Percentiles rank a stretch among this genome's conserved stretches.
Conservation (phyloP, 306 rosid species). For the Medicago lupulina region DNA sequence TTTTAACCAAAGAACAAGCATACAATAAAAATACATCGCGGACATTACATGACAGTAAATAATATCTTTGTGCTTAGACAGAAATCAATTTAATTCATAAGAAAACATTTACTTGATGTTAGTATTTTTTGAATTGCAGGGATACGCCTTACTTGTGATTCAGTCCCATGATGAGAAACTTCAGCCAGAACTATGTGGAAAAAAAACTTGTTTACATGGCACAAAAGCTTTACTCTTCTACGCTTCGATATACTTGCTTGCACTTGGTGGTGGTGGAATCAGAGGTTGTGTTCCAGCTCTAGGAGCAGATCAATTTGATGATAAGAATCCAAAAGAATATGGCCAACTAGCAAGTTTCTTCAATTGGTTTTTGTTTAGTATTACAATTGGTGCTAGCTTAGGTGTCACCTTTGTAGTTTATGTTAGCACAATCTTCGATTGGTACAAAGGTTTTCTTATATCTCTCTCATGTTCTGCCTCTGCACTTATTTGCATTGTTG, state of each 20-base stretch:
- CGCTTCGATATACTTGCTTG: slow-evolving; percentile 55
- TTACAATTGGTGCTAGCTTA: slow-evolving; percentile 52
- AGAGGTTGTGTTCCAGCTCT: slow-evolving; percentile 64
- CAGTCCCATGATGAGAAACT: slow-evolving; percentile 53
- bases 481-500: slow-evolving; percentile 49
- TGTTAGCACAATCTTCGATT: slow-evolving; percentile 43
- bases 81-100: background rate
- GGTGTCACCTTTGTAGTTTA: slow-evolving; percentile 66
- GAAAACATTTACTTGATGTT: background rate
- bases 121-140: slow-evolving; percentile 47
- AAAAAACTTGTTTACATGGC: slow-evolving; percentile 54
- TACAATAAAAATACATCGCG: no score
- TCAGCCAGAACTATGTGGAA: slow-evolving; percentile 56
- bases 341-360: slow-evolving; percentile 54
- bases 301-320: slow-evolving; percentile 66
- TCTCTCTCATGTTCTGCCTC: slow-evolving; percentile 48
- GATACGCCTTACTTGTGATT: slow-evolving; percentile 52
- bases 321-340: slow-evolving; percentile 49
- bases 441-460: slow-evolving; percentile 61
- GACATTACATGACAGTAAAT: no score
- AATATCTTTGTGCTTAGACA: background rate
- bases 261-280: slow-evolving; percentile 67
- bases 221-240: slow-evolving; percentile 51
- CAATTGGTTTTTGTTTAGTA: slow-evolving; percentile 63
- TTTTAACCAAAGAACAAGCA: no score